Conservation (phyloP, 2,329 filamentous ascomycete genomes). For the Sphaerulina vaccinii region DNA sequence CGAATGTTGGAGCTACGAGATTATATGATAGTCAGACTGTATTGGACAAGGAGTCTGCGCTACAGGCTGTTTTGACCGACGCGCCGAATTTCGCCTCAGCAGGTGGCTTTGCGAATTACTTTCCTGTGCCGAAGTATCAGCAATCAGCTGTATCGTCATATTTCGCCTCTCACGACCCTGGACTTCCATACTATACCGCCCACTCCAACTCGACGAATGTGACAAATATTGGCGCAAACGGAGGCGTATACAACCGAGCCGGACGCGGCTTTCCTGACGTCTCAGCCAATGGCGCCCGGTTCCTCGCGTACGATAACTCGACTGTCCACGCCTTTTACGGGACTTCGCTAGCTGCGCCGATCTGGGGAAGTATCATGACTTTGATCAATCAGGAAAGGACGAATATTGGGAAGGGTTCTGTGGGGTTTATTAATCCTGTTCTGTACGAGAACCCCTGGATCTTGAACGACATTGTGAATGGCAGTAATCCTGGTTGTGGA, state of each 20-base stretch:
- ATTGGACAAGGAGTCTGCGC: conserved; percentile 22
- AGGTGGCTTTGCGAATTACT: conserved; percentile 36
- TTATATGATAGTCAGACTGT: conserved; percentile 38
- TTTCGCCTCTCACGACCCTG: conserved; percentile 30
- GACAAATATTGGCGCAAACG: conserved; percentile 23
- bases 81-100: not conserved
- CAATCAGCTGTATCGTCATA: conserved; percentile 38
- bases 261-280: conserved; percentile 40
- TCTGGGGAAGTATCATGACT: conserved; percentile 33
- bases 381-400: conserved; percentile 32
- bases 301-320: conserved; percentile 30
- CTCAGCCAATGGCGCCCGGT: conserved; percentile 42
- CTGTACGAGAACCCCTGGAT: conserved; percentile 26
- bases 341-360: conserved; percentile 30
- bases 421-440: conserved; percentile 38
- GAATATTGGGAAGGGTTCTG: conserved; percentile 26
- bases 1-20: conserved; percentile 43
- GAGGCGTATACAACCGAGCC: conserved; percentile 34
- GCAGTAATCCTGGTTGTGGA: conserved; percentile 34
- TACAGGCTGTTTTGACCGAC: conserved; percentile 9
- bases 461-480: conserved; percentile 21
- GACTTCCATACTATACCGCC: conserved; percentile 26
- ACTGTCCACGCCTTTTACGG: conserved; percentile 26
- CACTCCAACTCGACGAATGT: conserved; percentile 14
- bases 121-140: conserved; percentile 45